Conservation (phyloP, 495 filamentous ascomycete species). For the Aspergillus heteromorphus region DNA sequence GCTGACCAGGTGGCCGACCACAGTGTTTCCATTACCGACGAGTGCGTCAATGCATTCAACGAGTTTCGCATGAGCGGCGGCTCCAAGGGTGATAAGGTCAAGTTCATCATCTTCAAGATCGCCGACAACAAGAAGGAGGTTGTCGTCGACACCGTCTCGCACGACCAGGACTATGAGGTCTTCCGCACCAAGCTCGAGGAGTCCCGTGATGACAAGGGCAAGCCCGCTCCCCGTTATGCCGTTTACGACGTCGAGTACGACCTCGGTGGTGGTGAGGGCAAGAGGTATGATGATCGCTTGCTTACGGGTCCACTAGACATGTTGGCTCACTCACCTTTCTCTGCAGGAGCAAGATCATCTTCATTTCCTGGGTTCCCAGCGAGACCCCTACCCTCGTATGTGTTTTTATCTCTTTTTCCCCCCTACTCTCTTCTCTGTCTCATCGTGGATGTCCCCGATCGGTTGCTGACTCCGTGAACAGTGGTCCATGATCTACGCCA, state of each 20-base stretch:
- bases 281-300: conserved; percentile 49
- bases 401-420: conserved; percentile 10
- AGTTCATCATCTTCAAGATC: conserved; percentile 97
- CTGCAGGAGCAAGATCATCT: conserved; percentile 86
- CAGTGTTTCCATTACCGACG: conserved; percentile 72
- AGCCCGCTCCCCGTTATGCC: conserved; percentile 72
- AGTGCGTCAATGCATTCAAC: conserved; percentile 81
- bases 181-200: conserved; percentile 77
- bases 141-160: conserved; percentile 69
- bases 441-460: neutral
- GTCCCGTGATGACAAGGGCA: conserved; percentile 63
- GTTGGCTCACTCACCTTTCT: neutral
- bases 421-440: neutral
- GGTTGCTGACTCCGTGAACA: conserved; percentile 24
- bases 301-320: neutral
- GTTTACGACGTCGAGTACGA: conserved; percentile 91
- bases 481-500: conserved; percentile 89
- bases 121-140: conserved; percentile 87
- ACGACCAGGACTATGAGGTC: conserved; percentile 60
- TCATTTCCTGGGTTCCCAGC: conserved; percentile 90
- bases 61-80: conserved; percentile 81
- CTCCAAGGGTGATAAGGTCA: conserved; percentile 67
- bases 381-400: conserved; percentile 76
- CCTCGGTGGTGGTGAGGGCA: conserved; percentile 72
- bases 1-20: conserved; percentile 17